Conservation (phyloP, 2,329 filamentous ascomycete genomes). For the Diaporthe destruens region DNA sequence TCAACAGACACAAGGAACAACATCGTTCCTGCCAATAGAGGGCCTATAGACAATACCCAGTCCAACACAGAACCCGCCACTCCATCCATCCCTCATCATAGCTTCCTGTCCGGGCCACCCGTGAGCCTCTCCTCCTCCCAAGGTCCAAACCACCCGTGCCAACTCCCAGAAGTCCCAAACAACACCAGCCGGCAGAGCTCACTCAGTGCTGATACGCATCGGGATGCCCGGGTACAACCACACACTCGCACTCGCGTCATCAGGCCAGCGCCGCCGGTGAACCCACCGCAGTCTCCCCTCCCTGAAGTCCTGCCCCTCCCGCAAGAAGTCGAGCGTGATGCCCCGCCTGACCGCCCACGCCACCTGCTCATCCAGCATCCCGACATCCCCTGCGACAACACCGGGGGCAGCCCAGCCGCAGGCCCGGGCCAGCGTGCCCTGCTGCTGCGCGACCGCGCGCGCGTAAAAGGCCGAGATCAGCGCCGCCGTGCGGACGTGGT, state of each 20-base stretch:
- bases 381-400: not conserved
- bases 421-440: conserved; percentile 9
- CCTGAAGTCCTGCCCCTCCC: conserved; percentile 17
- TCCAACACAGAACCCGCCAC: not conserved
- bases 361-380: conserved; percentile 1
- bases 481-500: conserved; percentile 5
- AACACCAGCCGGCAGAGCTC: not conserved
- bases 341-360: conserved; percentile 10
- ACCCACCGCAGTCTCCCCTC: conserved; percentile 19
- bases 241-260: not conserved
- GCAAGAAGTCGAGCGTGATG: conserved; percentile 12
- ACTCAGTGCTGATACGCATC: not conserved
- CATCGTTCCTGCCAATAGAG: not conserved
- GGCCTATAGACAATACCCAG: not conserved
- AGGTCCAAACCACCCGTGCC: not conserved
- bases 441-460: conserved; percentile 31
- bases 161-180: not conserved
- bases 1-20: too few relatives aligned
- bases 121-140: not conserved
- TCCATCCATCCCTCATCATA: not conserved
- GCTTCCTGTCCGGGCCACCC: not conserved
- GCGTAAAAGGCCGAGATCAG: conserved; percentile 19
- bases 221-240: conserved; percentile 14
- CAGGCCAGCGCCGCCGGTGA: not conserved
- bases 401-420: conserved; percentile 4